phyloP scores from a whole-genome alignment of 768 basidiomycete species.

The Hericium erinaceus region DNA sequence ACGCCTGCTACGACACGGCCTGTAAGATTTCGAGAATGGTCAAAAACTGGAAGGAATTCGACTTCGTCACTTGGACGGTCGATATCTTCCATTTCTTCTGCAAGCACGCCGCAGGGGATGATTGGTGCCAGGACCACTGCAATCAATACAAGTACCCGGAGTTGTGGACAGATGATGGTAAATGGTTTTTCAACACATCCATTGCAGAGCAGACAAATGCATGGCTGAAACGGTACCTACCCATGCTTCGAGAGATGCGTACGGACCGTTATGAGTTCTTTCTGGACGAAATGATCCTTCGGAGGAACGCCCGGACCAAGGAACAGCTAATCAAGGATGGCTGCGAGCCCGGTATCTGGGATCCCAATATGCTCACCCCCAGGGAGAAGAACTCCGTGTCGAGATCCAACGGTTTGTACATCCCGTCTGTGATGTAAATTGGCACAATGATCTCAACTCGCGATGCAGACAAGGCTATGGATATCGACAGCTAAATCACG shows the following conservation, averaged over 20 bases:
- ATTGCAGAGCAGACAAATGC: constrained; percentile 25
- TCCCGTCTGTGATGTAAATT: too few species aligned
- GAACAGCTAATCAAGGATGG: neutral
- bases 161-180: constrained; percentile 11
- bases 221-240: constrained; percentile 24
- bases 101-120: constrained; percentile 17
- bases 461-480: too few species aligned
- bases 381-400: too few species aligned
- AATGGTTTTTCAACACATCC: constrained; percentile 27
- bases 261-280: constrained; percentile 19
- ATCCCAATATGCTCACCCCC: too few species aligned
- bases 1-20: too few species aligned
- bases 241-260: constrained; percentile 22
- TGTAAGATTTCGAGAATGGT: too few species aligned
- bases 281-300: constrained; percentile 22
- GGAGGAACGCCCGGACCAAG: constrained; percentile 9
- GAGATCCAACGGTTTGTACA: too few species aligned
- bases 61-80: neutral
- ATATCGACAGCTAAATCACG: too few species aligned
- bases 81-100: constrained; percentile 16
- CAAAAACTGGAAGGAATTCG: too few species aligned
- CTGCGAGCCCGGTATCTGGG: neutral
- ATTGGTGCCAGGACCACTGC: constrained; percentile 18
- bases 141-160: constrained; percentile 22
- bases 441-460: too few species aligned